Percentiles rank a stretch among this genome's conserved stretches.
Conservation (phyloP, 192 early-diverging fungal species). For the Dimargaris verticillata region DNA sequence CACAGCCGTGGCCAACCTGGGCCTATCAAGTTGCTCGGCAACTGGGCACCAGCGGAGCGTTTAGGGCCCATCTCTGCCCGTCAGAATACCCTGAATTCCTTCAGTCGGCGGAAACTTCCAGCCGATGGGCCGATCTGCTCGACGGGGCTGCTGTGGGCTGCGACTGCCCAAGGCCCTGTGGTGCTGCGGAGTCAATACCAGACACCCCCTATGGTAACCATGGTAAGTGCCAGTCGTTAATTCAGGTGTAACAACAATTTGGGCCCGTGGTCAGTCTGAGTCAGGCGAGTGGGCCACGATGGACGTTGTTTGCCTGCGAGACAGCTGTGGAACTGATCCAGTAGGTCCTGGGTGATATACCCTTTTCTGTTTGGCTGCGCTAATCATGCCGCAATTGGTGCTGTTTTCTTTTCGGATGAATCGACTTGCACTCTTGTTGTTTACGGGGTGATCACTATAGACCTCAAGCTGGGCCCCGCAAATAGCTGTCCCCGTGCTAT, state of each 20-base stretch:
- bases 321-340: no score
- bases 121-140: conserved; percentile 26
- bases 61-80: conserved; percentile 17
- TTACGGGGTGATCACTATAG: not conserved
- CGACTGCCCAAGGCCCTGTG: not conserved
- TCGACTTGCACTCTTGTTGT: conserved; percentile 8
- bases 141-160: conserved; percentile 1
- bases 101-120: conserved; percentile 20
- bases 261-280: no score
- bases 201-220: not conserved
- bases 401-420: conserved; percentile 15
- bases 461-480: not conserved
- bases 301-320: no score
- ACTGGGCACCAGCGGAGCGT: conserved; percentile 20
- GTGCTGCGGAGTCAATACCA: not conserved
- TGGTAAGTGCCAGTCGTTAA: not conserved
- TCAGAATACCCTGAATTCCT: conserved; percentile 21
- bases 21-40: conserved; percentile 22
- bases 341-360: no score
- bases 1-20: not conserved
- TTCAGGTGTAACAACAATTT: not conserved
- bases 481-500: conserved; percentile 18
- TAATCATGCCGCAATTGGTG: conserved; percentile 20
- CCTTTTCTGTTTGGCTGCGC: conserved; percentile 12
- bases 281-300: not conserved